phyloP scores from a whole-genome alignment of 2,329 filamentous ascomycete species.

The Aspergillus felis region DNA sequence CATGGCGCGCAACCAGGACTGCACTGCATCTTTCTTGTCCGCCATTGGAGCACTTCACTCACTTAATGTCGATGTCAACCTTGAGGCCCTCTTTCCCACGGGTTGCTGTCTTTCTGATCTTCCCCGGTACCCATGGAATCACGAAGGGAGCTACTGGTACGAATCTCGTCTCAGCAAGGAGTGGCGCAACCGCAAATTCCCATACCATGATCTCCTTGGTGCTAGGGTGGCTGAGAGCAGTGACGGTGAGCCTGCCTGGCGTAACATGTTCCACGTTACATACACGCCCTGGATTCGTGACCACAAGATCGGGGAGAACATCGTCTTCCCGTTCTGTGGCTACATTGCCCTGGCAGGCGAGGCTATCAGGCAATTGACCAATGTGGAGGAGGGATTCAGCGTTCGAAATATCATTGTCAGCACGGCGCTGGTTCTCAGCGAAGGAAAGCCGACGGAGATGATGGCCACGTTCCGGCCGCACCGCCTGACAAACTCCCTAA shows the following conservation, averaged over 20 bases:
- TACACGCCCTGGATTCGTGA: too few species aligned
- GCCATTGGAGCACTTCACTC: too few species aligned
- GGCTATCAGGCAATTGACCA: slow-evolving; percentile 22
- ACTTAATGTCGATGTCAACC: background rate
- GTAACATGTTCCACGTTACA: slow-evolving; percentile 26
- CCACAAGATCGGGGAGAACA: slow-evolving; percentile 37
- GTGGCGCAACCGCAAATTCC: slow-evolving; percentile 13
- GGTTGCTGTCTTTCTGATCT: slow-evolving; percentile 13
- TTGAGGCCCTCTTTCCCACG: slow-evolving; percentile 1
- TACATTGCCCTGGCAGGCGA: slow-evolving; percentile 44
- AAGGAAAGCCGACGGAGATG: slow-evolving; percentile 14
- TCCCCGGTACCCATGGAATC: slow-evolving; percentile 26
- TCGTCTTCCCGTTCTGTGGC: slow-evolving; percentile 43
- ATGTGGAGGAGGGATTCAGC: background rate
- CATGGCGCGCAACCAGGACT: slow-evolving; percentile 2
- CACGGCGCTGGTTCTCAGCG: slow-evolving; percentile 19
- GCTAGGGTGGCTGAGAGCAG: slow-evolving; percentile 24
- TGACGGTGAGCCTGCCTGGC: slow-evolving; percentile 35
- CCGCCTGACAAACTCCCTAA: slow-evolving; percentile 9
- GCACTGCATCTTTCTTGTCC: too few species aligned
- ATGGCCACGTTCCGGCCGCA: slow-evolving; percentile 14
- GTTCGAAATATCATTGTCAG: slow-evolving; percentile 15
- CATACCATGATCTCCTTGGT: slow-evolving; percentile 23
- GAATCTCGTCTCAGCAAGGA: slow-evolving; percentile 19
- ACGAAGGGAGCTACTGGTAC: slow-evolving; percentile 4